Conservation (phyloP, 345 rosid genomes). For the Brassica incana region DNA sequence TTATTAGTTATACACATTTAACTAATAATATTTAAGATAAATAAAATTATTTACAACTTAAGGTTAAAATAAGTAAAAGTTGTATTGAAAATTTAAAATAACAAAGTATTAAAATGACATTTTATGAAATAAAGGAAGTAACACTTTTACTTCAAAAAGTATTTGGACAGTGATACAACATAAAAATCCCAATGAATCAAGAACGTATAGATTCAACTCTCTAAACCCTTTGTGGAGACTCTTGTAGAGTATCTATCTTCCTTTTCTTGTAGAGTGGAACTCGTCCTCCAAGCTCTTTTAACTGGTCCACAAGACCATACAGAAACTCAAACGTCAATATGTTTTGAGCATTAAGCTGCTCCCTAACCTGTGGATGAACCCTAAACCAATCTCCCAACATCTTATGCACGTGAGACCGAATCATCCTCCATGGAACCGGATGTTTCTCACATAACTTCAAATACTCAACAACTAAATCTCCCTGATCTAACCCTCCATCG, state of each 20-base stretch:
- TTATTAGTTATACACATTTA: too few relatives aligned
- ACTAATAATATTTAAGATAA: too few relatives aligned
- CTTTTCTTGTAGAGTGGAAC: constrained; percentile 67
- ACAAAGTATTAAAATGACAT: too few relatives aligned
- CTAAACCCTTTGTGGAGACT: constrained; percentile 4
- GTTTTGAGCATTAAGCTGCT: constrained; percentile 70
- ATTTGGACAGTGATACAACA: constrained; percentile 11
- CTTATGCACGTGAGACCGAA: constrained; percentile 86
- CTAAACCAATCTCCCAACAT: constrained; percentile 89
- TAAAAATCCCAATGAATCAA: constrained; percentile 13
- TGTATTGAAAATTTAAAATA: too few relatives aligned
- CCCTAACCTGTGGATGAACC: constrained; percentile 74
- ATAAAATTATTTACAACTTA: too few relatives aligned
- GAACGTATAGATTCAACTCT: constrained; percentile 8
- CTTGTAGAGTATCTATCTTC: constrained; percentile 1
- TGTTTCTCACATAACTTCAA: constrained; percentile 80
- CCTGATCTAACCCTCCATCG: constrained; percentile 74
- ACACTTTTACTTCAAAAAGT: neutral
- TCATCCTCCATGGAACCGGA: constrained; percentile 95
- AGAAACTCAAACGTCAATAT: constrained; percentile 81
- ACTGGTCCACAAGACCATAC: constrained; percentile 59
- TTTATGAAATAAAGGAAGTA: too few relatives aligned
- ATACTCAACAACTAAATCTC: constrained; percentile 70
- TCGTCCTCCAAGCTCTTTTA: constrained; percentile 62
- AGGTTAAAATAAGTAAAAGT: too few relatives aligned